Conservation (phyloP, 495 filamentous ascomycete species). For the Talaromyces nanjingensis region DNA sequence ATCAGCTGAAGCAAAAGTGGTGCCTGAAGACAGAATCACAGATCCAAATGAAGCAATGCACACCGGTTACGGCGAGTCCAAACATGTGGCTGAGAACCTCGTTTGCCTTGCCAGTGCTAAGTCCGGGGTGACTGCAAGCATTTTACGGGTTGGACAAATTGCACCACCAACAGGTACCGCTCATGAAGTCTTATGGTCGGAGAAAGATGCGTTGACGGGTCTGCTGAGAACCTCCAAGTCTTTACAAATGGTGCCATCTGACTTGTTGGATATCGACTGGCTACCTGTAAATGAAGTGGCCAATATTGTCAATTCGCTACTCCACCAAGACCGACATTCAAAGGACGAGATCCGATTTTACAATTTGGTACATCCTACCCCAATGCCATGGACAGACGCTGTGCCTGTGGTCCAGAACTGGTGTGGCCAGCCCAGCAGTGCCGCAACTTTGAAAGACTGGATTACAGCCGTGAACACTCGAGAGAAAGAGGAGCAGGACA, state of each 20-base stretch:
- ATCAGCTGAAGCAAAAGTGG: conserved; percentile 3
- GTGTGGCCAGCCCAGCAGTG: not conserved
- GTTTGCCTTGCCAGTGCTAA: conserved; percentile 33
- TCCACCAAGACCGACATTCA: not conserved
- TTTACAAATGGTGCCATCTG: not conserved
- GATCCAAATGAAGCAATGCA: conserved; percentile 27
- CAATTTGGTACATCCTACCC: not conserved
- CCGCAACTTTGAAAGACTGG: not conserved
- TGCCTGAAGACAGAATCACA: conserved; percentile 37
- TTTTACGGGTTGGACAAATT: conserved; percentile 51
- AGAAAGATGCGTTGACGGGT: not conserved
- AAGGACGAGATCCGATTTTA: not conserved
- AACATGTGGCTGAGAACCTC: conserved; percentile 43
- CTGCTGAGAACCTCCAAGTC: not conserved
- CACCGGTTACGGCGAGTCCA: conserved; percentile 46
- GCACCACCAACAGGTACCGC: conserved; percentile 8
- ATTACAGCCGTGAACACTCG: not conserved
- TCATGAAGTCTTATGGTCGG: not conserved
- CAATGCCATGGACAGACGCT: not conserved
- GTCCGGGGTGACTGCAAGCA: conserved; percentile 31
- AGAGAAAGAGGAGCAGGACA: not conserved
- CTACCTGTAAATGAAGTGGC: not conserved
- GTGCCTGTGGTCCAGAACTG: not conserved
- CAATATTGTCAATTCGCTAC: not conserved
- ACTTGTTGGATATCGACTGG: not conserved